phyloP scores from a whole-genome alignment of 495 filamentous ascomycete genomes.

The Bryoglossum gracile region DNA sequence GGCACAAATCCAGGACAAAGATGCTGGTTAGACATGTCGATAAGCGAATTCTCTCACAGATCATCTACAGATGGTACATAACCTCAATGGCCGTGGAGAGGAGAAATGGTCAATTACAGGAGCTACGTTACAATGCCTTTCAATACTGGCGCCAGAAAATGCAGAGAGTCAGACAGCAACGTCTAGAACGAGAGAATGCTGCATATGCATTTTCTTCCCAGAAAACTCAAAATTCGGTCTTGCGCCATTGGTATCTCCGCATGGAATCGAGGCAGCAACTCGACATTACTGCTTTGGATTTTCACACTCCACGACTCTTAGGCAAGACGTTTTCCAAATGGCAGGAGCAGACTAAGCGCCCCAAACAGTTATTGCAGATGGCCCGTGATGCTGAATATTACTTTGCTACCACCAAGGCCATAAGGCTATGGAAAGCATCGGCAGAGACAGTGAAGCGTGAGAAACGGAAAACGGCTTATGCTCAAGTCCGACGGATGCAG shows the following conservation, averaged over 20 bases:
- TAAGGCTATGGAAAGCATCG: constrained; percentile 50
- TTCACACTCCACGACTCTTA: constrained; percentile 44
- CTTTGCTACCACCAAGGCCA: constrained; percentile 43
- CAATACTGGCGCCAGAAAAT: constrained; percentile 7
- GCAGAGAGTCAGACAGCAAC: not conserved
- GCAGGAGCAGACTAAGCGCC: constrained; percentile 37
- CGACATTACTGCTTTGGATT: constrained; percentile 44
- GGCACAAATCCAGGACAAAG: constrained; percentile 42
- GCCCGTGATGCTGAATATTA: constrained; percentile 52
- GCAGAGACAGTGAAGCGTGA: constrained; percentile 42
- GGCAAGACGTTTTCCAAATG: constrained; percentile 43
- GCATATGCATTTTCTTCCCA: constrained; percentile 10
- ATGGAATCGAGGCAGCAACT: constrained; percentile 37
- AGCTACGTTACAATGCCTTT: not conserved
- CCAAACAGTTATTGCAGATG: constrained; percentile 44
- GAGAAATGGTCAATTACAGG: not conserved
- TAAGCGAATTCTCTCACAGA: constrained; percentile 2
- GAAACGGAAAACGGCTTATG: constrained; percentile 54
- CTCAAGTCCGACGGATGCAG: constrained; percentile 43
- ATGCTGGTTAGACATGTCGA: constrained; percentile 1
- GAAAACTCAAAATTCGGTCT: constrained; percentile 22
- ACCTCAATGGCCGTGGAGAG: not conserved
- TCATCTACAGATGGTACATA: constrained; percentile 16
- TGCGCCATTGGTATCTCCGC: constrained; percentile 39
- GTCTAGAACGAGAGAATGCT: constrained; percentile 14